Base-by-base conservation (phyloP, 2,329 filamentous ascomycete species). In the Neopestalotiopsis sp. region DNA sequence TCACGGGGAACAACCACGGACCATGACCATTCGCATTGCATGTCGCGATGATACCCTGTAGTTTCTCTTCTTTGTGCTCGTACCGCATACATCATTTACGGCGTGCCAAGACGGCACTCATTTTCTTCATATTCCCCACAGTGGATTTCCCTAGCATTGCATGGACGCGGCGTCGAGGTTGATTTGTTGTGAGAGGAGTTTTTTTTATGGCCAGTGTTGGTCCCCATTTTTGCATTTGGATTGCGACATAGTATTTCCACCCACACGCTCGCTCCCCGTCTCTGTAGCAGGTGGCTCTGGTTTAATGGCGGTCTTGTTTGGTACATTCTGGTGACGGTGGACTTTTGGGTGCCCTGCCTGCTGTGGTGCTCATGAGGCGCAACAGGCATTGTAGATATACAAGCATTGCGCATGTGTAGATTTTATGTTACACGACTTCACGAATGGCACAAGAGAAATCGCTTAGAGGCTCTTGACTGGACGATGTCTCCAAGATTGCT, bases 401-500 rank as follows among this genome's bases (percentile, higher is more conserved):
- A 49, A 66, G 64, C 56, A 61, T 67, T 42, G 66, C 32, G 61
- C 59, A 67, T 67, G 57, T 67, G 45, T 67, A 67, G 58, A 38
- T 17, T 67, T 28, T 59, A 67, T 61, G 17, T 67, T 67, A 61
- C 56, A 38, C 14, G 65, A 61, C 9, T 30, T 30, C 34, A 38
- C 34, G 28, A 24, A 67, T 67, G 53, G 45, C 17, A 53, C 7
- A 53, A 49, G 24, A 65, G n/a, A 24, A 63, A 28, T 14, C 28
- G 28, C 58, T 10, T 30, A 24, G 20, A 38, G 34, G 34, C 34
- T 38, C 34, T 28, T 28, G 24, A 28, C 24, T 28, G 24, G 24
- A 28, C 24, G 3, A 28, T 28, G 24, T 28, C 3, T 28, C 24
- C 24, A 28, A 4, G 24, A 28, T 28, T 28, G 24, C 24, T 28